phyloP scores from a whole-genome alignment of 2,329 filamentous ascomycete genomes.

The Fusarium pilosicola region DNA sequence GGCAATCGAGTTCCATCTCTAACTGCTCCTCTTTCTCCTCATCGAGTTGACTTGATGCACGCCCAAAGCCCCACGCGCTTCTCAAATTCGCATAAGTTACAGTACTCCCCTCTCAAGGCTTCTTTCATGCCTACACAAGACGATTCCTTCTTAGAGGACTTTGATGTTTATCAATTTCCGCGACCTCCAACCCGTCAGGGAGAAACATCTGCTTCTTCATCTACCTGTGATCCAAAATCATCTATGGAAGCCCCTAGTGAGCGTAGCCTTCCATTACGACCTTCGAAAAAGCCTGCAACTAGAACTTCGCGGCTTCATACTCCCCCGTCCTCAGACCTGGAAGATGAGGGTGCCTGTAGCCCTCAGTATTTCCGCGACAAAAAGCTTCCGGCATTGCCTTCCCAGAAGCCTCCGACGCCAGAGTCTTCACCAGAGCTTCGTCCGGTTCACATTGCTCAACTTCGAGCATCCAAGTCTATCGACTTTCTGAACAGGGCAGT shows the following conservation, averaged over 20 bases:
- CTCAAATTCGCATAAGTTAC: constrained; percentile 23
- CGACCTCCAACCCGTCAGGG: constrained; percentile 46
- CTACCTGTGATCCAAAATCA: constrained; percentile 33
- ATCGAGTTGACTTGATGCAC: constrained; percentile 23
- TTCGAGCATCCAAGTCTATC: constrained; percentile 44
- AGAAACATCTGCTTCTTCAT: constrained; percentile 40
- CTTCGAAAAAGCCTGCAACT: constrained; percentile 36
- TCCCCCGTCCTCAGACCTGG: constrained; percentile 49
- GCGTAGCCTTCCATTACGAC: constrained; percentile 42
- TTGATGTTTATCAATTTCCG: constrained; percentile 53
- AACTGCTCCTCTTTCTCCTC: constrained; percentile 31
- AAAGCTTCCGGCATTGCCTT: constrained; percentile 43
- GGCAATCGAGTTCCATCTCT: constrained; percentile 45
- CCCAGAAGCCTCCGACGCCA: constrained; percentile 46
- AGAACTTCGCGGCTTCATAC: constrained; percentile 45
- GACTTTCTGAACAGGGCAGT: constrained; percentile 44
- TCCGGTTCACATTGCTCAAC: constrained; percentile 42
- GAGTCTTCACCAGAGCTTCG: constrained; percentile 49
- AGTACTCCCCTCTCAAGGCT: constrained; percentile 37
- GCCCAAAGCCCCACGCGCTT: constrained; percentile 19
- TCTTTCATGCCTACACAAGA: constrained; percentile 42
- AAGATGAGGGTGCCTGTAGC: constrained; percentile 42
- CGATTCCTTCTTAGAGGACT: constrained; percentile 43
- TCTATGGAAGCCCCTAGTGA: constrained; percentile 39
- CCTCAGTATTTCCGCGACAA: constrained; percentile 40